Conservation (phyloP, 192 early-diverging fungal species). For the Coemansia umbellata region DNA sequence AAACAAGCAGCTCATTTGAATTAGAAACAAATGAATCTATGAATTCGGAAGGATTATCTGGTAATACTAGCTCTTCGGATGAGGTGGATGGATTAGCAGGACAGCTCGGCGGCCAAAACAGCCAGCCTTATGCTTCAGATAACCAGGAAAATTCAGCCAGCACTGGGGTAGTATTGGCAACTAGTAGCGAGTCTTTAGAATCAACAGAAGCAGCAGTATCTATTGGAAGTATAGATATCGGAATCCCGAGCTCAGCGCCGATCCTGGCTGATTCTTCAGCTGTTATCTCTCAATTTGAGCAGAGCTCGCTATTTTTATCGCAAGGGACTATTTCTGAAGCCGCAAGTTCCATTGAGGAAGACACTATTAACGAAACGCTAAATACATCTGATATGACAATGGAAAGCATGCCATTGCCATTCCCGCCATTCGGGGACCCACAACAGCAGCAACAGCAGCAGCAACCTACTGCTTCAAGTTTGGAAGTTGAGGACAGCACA, state of each 20-base stretch:
- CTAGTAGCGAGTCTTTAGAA: background rate
- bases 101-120: background rate
- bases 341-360: background rate
- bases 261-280: background rate
- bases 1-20: no score
- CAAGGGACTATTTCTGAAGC: no score
- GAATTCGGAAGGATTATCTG: no score
- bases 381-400: constrained; percentile 15
- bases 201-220: background rate
- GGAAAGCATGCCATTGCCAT: constrained; percentile 32
- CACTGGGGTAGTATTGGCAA: no score
- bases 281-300: background rate
- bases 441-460: constrained; percentile 14
- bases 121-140: background rate
- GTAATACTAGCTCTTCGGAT: background rate
- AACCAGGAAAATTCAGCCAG: background rate
- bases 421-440: constrained; percentile 36
- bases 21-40: no score
- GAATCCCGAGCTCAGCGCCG: background rate
- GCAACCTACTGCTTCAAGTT: background rate
- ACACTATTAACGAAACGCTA: constrained; percentile 2
- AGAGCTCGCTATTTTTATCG: no score
- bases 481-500: background rate
- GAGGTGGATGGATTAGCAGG: background rate
- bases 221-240: background rate